These are phyloP conservation scores for Talaromyces stipitatus DNA, from an alignment of 495 filamentous ascomycete species.

Conservation along the genomic window DNA sequence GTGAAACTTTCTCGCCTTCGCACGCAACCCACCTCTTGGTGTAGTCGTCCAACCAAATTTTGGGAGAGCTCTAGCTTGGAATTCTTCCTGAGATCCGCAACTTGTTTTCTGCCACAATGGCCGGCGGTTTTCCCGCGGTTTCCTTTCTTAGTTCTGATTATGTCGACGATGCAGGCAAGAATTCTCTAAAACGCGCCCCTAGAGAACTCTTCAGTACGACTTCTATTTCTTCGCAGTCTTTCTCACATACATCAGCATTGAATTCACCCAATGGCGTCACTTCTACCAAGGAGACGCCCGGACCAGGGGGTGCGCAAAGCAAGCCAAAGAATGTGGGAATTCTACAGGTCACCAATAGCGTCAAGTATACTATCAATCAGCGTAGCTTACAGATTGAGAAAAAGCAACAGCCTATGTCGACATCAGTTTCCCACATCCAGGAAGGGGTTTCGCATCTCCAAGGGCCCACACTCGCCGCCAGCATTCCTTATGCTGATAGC, in stretches of 20 bases:
- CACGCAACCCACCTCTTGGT: background rate
- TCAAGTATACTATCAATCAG: slow-evolving; percentile 26
- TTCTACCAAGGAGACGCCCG: slow-evolving; percentile 2
- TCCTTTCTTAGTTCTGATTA: background rate
- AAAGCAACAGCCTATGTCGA: slow-evolving; percentile 15
- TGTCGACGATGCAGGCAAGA: background rate
- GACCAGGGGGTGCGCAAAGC: slow-evolving; percentile 4
- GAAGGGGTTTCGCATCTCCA: slow-evolving; percentile 28
- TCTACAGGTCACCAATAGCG: slow-evolving; percentile 31
- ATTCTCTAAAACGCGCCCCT: background rate
- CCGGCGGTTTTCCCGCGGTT: background rate
- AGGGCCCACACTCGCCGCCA: slow-evolving; percentile 29
- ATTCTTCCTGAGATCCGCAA: background rate
- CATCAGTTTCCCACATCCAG: slow-evolving; percentile 23
- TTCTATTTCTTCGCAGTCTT: background rate
- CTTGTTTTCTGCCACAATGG: slow-evolving; percentile 2
- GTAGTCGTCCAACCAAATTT: slow-evolving; percentile 1
- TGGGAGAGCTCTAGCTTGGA: background rate
- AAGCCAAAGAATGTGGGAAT: slow-evolving; percentile 34
- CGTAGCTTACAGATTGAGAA: slow-evolving; percentile 10
- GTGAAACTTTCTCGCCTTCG: background rate
- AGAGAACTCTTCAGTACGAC: background rate
- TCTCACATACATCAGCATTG: background rate
- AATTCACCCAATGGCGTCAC: slow-evolving; percentile 5
- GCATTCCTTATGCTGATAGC: slow-evolving; percentile 33